Evolutionary conservation across 2,329 filamentous ascomycete species (phyloP).

Genomic region (Pseudocercospora musae): DNA sequence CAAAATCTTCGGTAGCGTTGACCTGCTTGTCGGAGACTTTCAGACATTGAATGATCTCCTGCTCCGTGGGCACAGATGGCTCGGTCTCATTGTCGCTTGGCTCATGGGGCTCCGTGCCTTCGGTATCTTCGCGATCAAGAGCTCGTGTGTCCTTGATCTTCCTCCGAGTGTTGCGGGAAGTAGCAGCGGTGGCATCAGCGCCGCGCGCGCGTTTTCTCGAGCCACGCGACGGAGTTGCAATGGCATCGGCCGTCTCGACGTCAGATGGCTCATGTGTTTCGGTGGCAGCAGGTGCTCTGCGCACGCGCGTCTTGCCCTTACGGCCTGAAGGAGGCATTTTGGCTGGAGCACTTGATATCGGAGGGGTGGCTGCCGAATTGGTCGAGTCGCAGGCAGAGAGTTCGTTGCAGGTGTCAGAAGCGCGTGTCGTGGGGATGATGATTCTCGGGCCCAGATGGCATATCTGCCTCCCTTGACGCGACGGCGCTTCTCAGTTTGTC

Average conservation of each 20-base stretch:
- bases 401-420: neutral
- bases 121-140: constrained; percentile 36
- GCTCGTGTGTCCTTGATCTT: constrained; percentile 35
- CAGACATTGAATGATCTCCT: constrained; percentile 43
- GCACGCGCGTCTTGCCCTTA: constrained; percentile 34
- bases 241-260: constrained; percentile 44
- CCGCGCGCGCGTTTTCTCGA: constrained; percentile 45
- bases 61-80: constrained; percentile 39
- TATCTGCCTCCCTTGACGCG: neutral
- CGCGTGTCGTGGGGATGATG: neutral
- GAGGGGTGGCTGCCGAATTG: neutral
- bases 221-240: constrained; percentile 48
- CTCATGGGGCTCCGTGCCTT: constrained; percentile 39
- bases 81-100: constrained; percentile 39
- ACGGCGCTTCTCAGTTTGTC: neutral
- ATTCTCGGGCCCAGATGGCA: neutral
- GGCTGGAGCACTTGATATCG: no score
- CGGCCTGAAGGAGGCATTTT: constrained; percentile 36
- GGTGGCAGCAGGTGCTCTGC: constrained; percentile 28
- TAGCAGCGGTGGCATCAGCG: constrained; percentile 24
- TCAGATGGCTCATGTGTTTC: constrained; percentile 37
- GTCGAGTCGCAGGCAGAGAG: neutral
- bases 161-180: constrained; percentile 31
- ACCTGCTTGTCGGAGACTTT: constrained; percentile 49
- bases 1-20: constrained; percentile 57